A percentile compares a stretch with the other conserved stretches of the same genome.
phyloP scores from a whole-genome alignment of 768 basidiomycete genomes.

The Amyloporia xantha region DNA sequence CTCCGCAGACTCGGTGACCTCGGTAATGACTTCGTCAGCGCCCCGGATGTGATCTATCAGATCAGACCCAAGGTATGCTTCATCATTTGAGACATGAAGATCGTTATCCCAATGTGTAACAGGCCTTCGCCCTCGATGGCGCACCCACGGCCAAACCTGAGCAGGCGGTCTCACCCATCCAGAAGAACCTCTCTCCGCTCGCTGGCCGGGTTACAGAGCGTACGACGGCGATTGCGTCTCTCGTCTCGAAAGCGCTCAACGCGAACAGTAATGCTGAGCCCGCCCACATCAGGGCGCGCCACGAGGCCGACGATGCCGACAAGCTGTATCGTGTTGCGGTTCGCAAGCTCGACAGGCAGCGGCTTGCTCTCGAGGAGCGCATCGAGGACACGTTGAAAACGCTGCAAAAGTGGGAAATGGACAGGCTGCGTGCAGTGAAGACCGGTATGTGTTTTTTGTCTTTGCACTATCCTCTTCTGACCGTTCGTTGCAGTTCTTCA shows the following conservation, averaged over 20 bases:
- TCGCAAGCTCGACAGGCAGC: conserved; percentile 76
- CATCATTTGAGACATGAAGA: not conserved
- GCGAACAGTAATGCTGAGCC: conserved; percentile 48
- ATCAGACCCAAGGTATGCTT: conserved; percentile 65
- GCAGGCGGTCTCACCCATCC: conserved; percentile 19
- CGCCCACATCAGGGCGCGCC: conserved; percentile 58
- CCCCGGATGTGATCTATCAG: conserved; percentile 78
- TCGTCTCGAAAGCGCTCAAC: conserved; percentile 68
- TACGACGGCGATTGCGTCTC: conserved; percentile 59
- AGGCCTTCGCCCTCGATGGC: conserved; percentile 59
- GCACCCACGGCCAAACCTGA: conserved; percentile 22
- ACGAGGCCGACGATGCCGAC: conserved; percentile 80
- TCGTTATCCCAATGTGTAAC: no score
- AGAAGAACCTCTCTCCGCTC: conserved; percentile 31
- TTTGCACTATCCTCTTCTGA: not conserved
- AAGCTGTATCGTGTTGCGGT: conserved; percentile 72
- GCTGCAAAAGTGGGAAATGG: conserved; percentile 81
- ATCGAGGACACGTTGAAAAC: conserved; percentile 77
- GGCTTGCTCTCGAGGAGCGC: conserved; percentile 80
- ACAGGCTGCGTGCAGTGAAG: conserved; percentile 78
- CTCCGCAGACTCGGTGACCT: conserved; percentile 75
- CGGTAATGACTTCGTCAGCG: conserved; percentile 73
- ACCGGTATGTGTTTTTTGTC: conserved; percentile 42
- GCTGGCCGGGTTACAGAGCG: conserved; percentile 60
- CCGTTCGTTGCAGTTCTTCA: conserved; percentile 49